Percentiles rank a stretch among this genome's conserved stretches.
phyloP scores from a whole-genome alignment of 2,329 filamentous ascomycete species.

The Pleurostoma richardsiae region DNA sequence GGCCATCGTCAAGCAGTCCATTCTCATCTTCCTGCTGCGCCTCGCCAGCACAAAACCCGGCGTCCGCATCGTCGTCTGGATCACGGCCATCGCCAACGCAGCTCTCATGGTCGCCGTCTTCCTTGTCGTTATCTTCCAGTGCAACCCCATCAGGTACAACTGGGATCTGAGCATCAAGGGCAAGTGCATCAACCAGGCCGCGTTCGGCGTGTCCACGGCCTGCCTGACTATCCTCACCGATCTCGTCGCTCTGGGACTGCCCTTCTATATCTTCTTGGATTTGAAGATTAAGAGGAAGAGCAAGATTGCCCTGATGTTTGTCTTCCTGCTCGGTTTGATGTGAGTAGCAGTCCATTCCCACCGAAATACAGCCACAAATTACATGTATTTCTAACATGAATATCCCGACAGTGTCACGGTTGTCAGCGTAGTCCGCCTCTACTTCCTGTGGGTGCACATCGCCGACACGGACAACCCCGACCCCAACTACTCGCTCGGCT shows the following conservation, averaged over 20 bases:
- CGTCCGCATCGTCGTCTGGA: conserved; percentile 20
- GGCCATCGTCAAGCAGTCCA: conserved; percentile 24
- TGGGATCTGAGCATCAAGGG: conserved; percentile 15
- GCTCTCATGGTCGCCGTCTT: conserved; percentile 27
- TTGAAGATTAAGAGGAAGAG: conserved; percentile 30
- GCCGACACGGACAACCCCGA: conserved; percentile 11
- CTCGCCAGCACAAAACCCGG: conserved; percentile 20
- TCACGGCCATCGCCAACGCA: conserved; percentile 26
- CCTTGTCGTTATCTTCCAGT: conserved; percentile 32
- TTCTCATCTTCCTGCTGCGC: conserved; percentile 25
- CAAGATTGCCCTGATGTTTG: conserved; percentile 30
- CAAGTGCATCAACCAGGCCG: conserved; percentile 18
- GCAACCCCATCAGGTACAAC: conserved; percentile 22
- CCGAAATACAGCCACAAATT: background rate
- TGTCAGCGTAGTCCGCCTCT: conserved; percentile 24
- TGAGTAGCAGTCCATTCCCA: conserved; percentile 14
- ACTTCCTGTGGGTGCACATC: conserved; percentile 15
- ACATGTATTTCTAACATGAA: background rate
- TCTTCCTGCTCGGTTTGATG: conserved; percentile 32
- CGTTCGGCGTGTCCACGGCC: conserved; percentile 17
- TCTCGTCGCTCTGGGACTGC: conserved; percentile 24
- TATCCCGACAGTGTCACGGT: conserved; percentile 20
- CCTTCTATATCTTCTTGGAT: conserved; percentile 32
- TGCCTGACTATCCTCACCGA: conserved; percentile 25
- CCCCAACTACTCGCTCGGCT: conserved; percentile 21